These are phyloP conservation scores for Heteromeles arbutifolia DNA, from an alignment of 306 rosid species.

Conservation along the genomic window DNA sequence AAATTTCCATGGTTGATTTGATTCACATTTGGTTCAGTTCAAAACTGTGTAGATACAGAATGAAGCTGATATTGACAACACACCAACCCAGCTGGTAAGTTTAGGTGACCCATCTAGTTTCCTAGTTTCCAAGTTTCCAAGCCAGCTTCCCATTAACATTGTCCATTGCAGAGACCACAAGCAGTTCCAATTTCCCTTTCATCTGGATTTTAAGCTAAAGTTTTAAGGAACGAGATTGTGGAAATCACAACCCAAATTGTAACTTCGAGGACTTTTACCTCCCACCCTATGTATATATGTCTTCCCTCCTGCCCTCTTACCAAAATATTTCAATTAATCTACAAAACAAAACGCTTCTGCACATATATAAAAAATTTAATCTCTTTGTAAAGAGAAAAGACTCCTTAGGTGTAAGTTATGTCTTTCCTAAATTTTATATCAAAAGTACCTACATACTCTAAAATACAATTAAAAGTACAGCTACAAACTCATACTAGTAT, in stretches of 20 bases:
- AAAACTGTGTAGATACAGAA: neutral
- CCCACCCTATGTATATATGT: no score
- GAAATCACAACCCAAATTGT: no score
- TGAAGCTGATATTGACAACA: conserved; percentile 17
- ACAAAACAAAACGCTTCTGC: no score
- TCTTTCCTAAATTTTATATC: neutral
- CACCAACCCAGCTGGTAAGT: conserved; percentile 15
- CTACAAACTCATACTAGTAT: neutral
- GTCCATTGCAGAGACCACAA: conserved; percentile 1
- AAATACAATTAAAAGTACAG: neutral
- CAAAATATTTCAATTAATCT: no score
- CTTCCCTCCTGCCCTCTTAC: neutral
- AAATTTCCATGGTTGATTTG: neutral
- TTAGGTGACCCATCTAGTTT: conserved; percentile 14
- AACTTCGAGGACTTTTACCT: no score
- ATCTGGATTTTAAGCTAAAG: conserved; percentile 1
- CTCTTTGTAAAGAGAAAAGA: no score
- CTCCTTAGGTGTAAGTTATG: neutral
- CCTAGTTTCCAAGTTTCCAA: neutral
- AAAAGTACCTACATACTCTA: neutral
- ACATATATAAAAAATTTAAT: no score
- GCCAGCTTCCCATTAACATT: neutral
- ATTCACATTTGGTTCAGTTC: neutral
- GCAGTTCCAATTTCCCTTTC: conserved; percentile 24
- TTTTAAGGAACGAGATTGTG: neutral